Evolutionary conservation across 345 rosid genomes (phyloP).

Genomic region (Eutrema yunnanense): DNA sequence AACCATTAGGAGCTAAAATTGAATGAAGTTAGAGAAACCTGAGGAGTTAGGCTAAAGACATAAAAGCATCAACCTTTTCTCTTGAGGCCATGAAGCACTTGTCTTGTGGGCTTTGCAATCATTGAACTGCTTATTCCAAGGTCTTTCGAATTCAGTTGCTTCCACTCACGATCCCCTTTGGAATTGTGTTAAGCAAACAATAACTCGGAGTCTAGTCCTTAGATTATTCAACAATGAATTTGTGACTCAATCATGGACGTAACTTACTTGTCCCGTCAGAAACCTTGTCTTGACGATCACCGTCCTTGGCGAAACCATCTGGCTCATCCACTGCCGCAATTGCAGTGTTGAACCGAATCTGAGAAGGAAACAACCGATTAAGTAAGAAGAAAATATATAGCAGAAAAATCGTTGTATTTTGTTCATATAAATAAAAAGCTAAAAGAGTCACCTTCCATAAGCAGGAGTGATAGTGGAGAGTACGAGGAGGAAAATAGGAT

Average conservation of each 20-base stretch:
- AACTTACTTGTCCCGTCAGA: constrained; percentile 22
- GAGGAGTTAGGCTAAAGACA: background rate
- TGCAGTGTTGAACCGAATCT: constrained; percentile 43
- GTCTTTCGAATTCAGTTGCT: constrained; percentile 40
- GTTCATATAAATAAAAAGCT: background rate
- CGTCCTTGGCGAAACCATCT: constrained; percentile 26
- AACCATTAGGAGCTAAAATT: background rate
- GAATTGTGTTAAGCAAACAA: background rate
- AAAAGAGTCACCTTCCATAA: constrained; percentile 41
- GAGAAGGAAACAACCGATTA: background rate
- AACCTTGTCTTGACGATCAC: constrained; percentile 10
- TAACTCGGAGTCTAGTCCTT: too few relatives aligned
- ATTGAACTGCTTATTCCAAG: constrained; percentile 46
- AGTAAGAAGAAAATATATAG: background rate
- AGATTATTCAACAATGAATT: too few relatives aligned
- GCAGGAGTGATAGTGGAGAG: constrained; percentile 30
- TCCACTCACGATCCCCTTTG: constrained; percentile 40
- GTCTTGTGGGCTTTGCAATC: constrained; percentile 40
- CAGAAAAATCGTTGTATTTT: background rate
- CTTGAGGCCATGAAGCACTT: constrained; percentile 55
- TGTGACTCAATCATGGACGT: background rate
- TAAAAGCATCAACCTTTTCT: constrained; percentile 35
- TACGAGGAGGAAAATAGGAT: constrained; percentile 38
- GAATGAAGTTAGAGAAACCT: background rate
- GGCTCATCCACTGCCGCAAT: constrained; percentile 41